Conservation (phyloP, 371 early-diverging fungal genomes). For the Dichotomocladium elegans region DNA sequence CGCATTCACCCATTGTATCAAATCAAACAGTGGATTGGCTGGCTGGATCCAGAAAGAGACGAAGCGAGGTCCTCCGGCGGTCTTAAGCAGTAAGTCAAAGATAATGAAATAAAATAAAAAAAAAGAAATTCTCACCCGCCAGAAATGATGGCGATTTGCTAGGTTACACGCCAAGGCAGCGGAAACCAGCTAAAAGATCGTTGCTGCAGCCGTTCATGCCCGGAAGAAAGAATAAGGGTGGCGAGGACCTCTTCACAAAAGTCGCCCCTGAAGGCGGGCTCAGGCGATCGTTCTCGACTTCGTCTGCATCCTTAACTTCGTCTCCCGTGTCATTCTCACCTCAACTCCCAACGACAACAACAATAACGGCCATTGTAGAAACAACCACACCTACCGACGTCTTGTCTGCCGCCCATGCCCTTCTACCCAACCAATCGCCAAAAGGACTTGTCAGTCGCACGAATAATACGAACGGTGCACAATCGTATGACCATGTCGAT, state of each 20-base stretch:
- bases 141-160: too few species aligned
- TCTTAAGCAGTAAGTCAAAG: constrained; percentile 12
- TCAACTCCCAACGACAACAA: constrained; percentile 2
- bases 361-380: neutral
- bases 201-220: constrained; percentile 16
- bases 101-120: neutral
- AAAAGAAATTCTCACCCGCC: too few species aligned
- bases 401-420: constrained; percentile 28
- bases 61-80: constrained; percentile 6
- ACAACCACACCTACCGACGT: constrained; percentile 25
- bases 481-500: constrained; percentile 40
- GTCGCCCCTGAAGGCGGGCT: constrained; percentile 1
- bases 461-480: constrained; percentile 11
- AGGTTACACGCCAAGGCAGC: constrained; percentile 19
- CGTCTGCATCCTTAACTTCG: neutral
- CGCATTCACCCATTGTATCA: constrained; percentile 40
- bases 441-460: constrained; percentile 8
- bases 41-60: constrained; percentile 28
- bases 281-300: neutral
- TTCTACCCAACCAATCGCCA: constrained; percentile 28
- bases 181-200: constrained; percentile 13
- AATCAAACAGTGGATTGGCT: constrained; percentile 38
- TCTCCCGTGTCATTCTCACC: too few species aligned
- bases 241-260: constrained; percentile 6
- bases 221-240: constrained; percentile 4